Base-by-base conservation (phyloP, 83 land plant species). In the Thuja plicata region DNA sequence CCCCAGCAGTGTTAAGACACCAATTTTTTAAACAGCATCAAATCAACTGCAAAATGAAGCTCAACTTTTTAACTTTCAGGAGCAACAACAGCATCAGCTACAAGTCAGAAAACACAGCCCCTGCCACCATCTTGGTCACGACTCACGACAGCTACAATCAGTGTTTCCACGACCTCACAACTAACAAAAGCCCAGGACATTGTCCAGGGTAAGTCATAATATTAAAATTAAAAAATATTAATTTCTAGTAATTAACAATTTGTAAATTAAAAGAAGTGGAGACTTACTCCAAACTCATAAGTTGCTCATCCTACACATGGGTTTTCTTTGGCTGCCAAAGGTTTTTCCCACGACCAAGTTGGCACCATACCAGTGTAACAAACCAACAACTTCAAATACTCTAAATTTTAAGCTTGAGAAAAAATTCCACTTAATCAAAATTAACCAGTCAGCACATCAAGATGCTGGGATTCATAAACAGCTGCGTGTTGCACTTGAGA, bases 61-160 rank as follows among this genome's bases (percentile, higher is more conserved):
- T 85, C 70, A 86, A 55, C 38, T 82, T 45, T 45, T 52, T 45
- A 82, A 43, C 85, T 82, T 19, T 55, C 87, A 86, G 87, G 62
- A 87, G 88, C 82, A 37, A 55, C 88, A 87, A 74, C 81, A 87
- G 80, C 80, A 73, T 71, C 88, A 73, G 88, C 88, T 87, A 87
- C 54, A 71, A 40, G 5, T 87, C 88, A 87, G 15, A 11, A 87
- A 73, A 87, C 83, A 87, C 48, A 30, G 88, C 88, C 77, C 30
- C 81, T 71, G 45, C 78, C 52, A 46, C 83, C 77, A 87, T 87
- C 82, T 70, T 87, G 88, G 54, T 38, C 88, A 87, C 54, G 80
- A 87, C 88, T 38, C 88, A 87, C 54, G 80, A 87, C 88, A 87
- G 82, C 82, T 70, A 87, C 87, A 86, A 55, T 37, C 46, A 71